Evolutionary conservation across 306 rosid genomes (phyloP), one percentile per base, ranked within the genome.

Genomic region (Myrica gale): DNA sequence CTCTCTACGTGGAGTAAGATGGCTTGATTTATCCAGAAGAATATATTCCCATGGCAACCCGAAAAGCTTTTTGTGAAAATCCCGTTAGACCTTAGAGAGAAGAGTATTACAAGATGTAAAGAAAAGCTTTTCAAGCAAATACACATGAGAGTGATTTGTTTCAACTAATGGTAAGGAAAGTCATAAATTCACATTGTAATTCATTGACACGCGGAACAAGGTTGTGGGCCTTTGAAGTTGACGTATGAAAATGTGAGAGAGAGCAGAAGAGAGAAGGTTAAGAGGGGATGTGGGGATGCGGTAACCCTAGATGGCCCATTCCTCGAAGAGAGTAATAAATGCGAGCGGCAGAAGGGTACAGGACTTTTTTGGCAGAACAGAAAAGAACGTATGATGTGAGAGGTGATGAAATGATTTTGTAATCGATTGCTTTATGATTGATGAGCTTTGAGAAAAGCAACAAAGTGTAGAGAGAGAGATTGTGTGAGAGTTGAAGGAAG

Each of bases 361-460:
- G 85, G 62, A 81, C 84, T 84, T 70, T n/a, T 88, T 84, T 77
- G 92, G 90, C 90, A 80, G 85, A 79, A 81, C 74, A 84, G 87
- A 84, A 85, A 85, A 84, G 85, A 71, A 68, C 77, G 81, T 52
- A 1, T 85, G 93, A 87, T 89, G 89, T 88, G 92, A 87, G 81
- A 78, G 88, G 85, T 81, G 78, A 87, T 81, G 82, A 93, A 87
- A 92, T 93, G 87, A 93, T 90, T 93, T 90, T 93, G 96, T 93
- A 89, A 93, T 93, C 96, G 91, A 93, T 90, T 89, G 92, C 94
- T 93, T 86, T 90, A 93, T 93, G 94, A 93, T 93, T 93, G 92
- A 81, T 79, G 54, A 85, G 74, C 72, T 68, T 68, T 62, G 56
- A 69, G 79, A 78, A 89, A 75, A 82, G 7, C 58, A 67, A 82